Base-by-base conservation (phyloP, 2,329 filamentous ascomycete genomes). In the Colletotrichum plurivorum region DNA sequence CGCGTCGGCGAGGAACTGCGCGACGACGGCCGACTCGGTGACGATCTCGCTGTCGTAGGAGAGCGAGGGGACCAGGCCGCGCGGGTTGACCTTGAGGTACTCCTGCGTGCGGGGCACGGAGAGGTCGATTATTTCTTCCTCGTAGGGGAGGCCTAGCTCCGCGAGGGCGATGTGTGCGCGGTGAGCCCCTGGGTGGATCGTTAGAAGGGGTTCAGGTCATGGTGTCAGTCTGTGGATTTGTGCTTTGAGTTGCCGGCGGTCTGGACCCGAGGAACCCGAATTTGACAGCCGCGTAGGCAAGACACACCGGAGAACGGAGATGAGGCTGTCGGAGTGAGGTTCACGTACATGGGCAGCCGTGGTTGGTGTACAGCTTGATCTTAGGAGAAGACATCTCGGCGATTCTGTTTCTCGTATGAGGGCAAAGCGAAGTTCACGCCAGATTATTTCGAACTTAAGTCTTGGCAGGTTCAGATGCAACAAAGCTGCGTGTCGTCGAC, bases 71-170 rank as follows among this genome's bases (percentile, higher is more conserved):
- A 96, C 93, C 3, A 94, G 88, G 15, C 94, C 94, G 65, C 93
- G 89, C 72, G 93, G 93, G 82, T 95, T 95, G 77, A 96, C 82
- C 59, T 90, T 84, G 9, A 96, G 87, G 77, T 95, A 96, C 84
- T 91, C 93, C 45, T 88, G 83, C 31, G 91, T 89, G 10, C 93
- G 89, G 0, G 93, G 93, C 10, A 80, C 86, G 73, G 82, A 79
- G 54, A 96, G 85, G 77, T 95, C 92, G 73, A 97, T 92, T 66
- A 89, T 88, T 69, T 93, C 89, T 73, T 94, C 90, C 66, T 93
- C 89, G 74, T 89, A 93, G 0, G 88, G 83, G 36, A 94, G 76
- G 12, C 85, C 84, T 13, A 92, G 86, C 76, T 94, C 92, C 36
- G 87, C 84, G 27, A 94, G 85, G 6, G 87, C 87, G 68, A 94